These are phyloP conservation scores for Coemansia sp. DNA, from an alignment of 192 early-diverging fungal species.

Conservation along the genomic window DNA sequence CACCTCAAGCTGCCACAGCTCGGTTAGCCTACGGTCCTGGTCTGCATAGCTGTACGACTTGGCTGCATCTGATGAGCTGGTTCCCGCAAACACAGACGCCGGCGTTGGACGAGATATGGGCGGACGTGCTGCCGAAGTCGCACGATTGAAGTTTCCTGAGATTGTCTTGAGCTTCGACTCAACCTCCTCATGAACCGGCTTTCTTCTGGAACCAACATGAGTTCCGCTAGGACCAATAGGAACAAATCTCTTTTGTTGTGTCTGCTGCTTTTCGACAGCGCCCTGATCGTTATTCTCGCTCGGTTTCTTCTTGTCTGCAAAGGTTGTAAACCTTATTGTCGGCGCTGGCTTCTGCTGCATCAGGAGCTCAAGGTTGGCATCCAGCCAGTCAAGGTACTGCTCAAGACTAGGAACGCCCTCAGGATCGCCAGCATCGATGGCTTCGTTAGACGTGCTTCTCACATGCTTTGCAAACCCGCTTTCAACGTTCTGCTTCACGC, in stretches of 20 bases:
- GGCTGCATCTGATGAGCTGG: background rate
- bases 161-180: background rate
- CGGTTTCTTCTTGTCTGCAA: constrained; percentile 11
- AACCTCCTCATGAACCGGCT: background rate
- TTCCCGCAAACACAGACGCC: background rate
- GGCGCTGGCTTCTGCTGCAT: constrained; percentile 63
- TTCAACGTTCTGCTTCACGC: constrained; percentile 50
- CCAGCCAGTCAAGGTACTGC: constrained; percentile 59
- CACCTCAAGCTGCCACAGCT: constrained; percentile 50
- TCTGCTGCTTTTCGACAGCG: constrained; percentile 9
- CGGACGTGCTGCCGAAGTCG: constrained; percentile 18
- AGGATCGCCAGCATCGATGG: constrained; percentile 20
- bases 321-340: constrained; percentile 58
- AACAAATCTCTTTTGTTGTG: constrained; percentile 21
- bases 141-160: background rate
- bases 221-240: background rate
- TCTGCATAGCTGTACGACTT: background rate
- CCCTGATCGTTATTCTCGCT: constrained; percentile 1
- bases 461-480: constrained; percentile 36
- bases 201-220: background rate
- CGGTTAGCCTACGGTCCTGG: constrained; percentile 18
- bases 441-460: constrained; percentile 18
- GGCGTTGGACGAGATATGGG: constrained; percentile 29
- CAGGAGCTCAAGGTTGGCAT: constrained; percentile 61
- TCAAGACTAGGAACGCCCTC: constrained; percentile 25